A percentile compares a stretch with the other conserved stretches of the same genome.
These are phyloP conservation scores for Psilocybe cyanescens DNA, from an alignment of 768 basidiomycete species.

Conservation along the genomic window DNA sequence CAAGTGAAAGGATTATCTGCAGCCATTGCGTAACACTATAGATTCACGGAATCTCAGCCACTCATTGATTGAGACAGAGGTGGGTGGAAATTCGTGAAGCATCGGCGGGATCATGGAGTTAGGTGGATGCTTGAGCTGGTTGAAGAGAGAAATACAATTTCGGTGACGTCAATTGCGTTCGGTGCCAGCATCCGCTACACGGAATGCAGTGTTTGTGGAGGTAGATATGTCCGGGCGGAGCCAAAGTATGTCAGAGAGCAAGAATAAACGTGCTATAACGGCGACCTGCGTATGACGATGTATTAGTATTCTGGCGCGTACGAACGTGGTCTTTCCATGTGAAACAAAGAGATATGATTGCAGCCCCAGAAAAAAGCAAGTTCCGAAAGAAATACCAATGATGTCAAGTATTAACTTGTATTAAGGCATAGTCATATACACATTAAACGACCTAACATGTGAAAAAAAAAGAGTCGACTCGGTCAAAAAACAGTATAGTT, in stretches of 20 bases:
- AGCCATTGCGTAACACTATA: not conserved
- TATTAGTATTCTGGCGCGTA: not conserved
- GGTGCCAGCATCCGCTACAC: not conserved
- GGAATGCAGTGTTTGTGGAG: not conserved
- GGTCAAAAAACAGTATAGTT: not conserved
- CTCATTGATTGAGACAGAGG: not conserved
- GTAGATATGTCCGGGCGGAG: not conserved
- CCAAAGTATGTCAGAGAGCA: not conserved
- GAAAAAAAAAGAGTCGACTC: not conserved
- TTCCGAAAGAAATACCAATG: not conserved
- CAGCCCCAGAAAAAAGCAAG: not conserved
- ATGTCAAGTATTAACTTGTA: not conserved
- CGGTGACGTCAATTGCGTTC: not conserved
- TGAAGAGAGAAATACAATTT: not conserved
- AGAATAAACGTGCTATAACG: not conserved
- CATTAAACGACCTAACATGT: conserved; percentile 24
- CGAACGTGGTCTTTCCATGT: not conserved
- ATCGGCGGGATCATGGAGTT: conserved; percentile 5
- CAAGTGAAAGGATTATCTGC: not conserved
- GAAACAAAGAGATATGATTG: not conserved
- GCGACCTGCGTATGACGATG: not conserved
- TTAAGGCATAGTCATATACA: not conserved
- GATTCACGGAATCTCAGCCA: not conserved
- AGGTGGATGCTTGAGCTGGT: not conserved
- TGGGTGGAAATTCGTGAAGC: not conserved